Percentiles rank a stretch among this genome's conserved stretches.
Conservation (phyloP, 805 yeast genomes). For the Metschnikowia corniflorae region DNA sequence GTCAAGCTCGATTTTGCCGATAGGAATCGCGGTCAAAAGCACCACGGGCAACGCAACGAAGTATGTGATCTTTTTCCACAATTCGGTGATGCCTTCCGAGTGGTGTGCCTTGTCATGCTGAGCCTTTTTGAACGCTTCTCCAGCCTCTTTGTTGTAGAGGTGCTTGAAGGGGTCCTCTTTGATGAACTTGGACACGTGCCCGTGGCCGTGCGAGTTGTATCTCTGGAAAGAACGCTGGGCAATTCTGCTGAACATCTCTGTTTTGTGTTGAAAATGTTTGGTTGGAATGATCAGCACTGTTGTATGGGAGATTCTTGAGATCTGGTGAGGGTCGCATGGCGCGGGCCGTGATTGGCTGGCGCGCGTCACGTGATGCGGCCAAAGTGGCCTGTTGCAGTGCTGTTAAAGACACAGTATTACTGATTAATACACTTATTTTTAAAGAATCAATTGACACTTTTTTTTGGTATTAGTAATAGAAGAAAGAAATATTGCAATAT, state of each 20-base stretch:
- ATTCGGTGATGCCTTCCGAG: slow-evolving; percentile 67
- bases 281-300: too few relatives aligned
- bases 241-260: slow-evolving; percentile 33
- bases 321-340: too few relatives aligned
- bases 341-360: slow-evolving; percentile 5
- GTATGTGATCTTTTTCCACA: slow-evolving; percentile 84
- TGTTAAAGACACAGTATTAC: too few relatives aligned
- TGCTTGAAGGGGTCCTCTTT: slow-evolving; percentile 39
- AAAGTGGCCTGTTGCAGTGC: slow-evolving; percentile 4
- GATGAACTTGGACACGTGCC: slow-evolving; percentile 39
- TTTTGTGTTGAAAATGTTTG: too few relatives aligned
- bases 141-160: slow-evolving; percentile 55
- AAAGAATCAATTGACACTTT: too few relatives aligned
- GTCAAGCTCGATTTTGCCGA: slow-evolving; percentile 75
- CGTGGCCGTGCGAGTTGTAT: slow-evolving; percentile 40
- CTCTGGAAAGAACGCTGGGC: slow-evolving; percentile 38
- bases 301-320: too few relatives aligned
- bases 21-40: slow-evolving; percentile 71
- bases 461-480: too few relatives aligned
- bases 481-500: too few relatives aligned
- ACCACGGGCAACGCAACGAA: slow-evolving; percentile 83
- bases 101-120: slow-evolving; percentile 70
- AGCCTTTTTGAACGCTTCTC: slow-evolving; percentile 62
- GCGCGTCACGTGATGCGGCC: slow-evolving; percentile 11
- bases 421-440: neutral